These are phyloP conservation scores for Blastocystis sp. DNA, from an alignment of 352 stramenopile species.

Conservation along the genomic window DNA sequence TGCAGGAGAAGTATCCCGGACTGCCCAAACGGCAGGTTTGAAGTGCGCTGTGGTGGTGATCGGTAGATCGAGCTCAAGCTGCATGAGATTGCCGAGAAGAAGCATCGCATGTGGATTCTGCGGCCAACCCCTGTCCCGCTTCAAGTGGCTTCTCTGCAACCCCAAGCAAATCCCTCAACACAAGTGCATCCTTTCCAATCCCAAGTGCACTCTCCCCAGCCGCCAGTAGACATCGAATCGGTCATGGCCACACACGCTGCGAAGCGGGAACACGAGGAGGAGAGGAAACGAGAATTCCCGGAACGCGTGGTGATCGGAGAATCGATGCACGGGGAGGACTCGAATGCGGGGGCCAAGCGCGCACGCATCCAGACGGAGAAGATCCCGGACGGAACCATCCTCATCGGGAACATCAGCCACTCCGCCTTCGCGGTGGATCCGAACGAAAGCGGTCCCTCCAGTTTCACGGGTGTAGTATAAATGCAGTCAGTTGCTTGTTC, in stretches of 20 bases:
- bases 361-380: constrained; percentile 54
- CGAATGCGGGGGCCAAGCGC: neutral
- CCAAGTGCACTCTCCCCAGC: too few relatives aligned
- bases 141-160: too few relatives aligned
- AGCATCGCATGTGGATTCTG: constrained; percentile 34
- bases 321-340: neutral
- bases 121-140: neutral
- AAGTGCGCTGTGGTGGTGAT: neutral
- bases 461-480: constrained; percentile 29
- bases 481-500: constrained; percentile 29
- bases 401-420: constrained; percentile 57
- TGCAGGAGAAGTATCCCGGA: constrained; percentile 54
- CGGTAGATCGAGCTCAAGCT: constrained; percentile 50
- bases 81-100: constrained; percentile 64
- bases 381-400: constrained; percentile 56
- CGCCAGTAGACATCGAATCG: constrained; percentile 18
- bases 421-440: constrained; percentile 52
- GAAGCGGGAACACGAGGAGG: neutral
- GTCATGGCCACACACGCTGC: constrained; percentile 6
- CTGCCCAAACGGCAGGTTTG: constrained; percentile 57
- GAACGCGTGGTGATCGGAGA: neutral
- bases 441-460: constrained; percentile 22
- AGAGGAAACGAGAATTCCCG: neutral
- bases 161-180: too few relatives aligned
- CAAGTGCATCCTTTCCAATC: too few relatives aligned